Percentiles rank a stretch among this genome's conserved stretches.
phyloP scores from a whole-genome alignment of 805 yeast species.

The Ogataea saltuana region DNA sequence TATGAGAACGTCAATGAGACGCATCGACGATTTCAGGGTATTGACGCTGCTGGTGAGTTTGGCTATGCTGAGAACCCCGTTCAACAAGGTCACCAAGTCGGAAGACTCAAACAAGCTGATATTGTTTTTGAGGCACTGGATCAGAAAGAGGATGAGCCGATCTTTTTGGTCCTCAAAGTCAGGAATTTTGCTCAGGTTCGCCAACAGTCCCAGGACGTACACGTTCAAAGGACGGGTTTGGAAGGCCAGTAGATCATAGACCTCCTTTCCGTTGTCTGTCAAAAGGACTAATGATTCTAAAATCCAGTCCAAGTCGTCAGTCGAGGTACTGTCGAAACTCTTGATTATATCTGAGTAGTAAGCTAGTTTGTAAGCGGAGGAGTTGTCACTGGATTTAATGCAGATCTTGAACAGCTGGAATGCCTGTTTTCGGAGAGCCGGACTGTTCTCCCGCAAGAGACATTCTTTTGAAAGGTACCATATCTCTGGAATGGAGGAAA shows the following conservation, averaged over 20 bases:
- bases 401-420: constrained; percentile 57
- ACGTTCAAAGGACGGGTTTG: constrained; percentile 19
- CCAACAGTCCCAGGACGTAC: constrained; percentile 16
- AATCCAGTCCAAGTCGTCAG: constrained; percentile 35
- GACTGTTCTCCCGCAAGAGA: constrained; percentile 39
- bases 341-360: constrained; percentile 61
- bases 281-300: constrained; percentile 51
- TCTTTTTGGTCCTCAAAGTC: constrained; percentile 15
- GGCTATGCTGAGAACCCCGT: constrained; percentile 15
- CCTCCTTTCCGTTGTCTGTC: constrained; percentile 40
- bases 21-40: constrained; percentile 18
- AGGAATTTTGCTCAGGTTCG: constrained; percentile 1
- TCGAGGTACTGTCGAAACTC: constrained; percentile 46
- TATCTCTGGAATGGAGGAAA: constrained; percentile 65
- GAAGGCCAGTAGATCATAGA: constrained; percentile 25
- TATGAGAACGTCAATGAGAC: constrained; percentile 17
- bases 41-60: constrained; percentile 13
- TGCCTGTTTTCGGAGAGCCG: constrained; percentile 47
- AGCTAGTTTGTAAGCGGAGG: constrained; percentile 49
- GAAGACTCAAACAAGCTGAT: constrained; percentile 20
- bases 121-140: constrained; percentile 26
- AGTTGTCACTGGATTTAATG: constrained; percentile 50
- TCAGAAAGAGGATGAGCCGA: constrained; percentile 17
- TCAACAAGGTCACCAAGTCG: constrained; percentile 13
- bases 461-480: constrained; percentile 70